phyloP scores from a whole-genome alignment of 257 asterid species.

The Nicotiana undulata region DNA sequence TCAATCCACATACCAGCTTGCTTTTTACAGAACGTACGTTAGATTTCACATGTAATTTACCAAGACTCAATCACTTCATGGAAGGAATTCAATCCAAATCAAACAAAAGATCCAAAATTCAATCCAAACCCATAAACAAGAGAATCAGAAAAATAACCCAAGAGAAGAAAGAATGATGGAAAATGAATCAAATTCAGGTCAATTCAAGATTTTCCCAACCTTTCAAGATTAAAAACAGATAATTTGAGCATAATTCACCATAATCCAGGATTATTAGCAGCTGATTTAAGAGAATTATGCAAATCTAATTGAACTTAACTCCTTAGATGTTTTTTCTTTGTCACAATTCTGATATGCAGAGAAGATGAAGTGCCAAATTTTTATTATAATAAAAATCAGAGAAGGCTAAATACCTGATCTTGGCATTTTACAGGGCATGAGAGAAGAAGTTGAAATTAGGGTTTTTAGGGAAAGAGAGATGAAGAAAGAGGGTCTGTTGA shows the following conservation, averaged over 20 bases:
- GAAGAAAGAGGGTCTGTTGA: constrained; percentile 17
- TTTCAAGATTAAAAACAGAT: neutral
- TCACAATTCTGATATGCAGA: constrained; percentile 1
- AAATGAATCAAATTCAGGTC: constrained; percentile 4
- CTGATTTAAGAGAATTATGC: constrained; percentile 20
- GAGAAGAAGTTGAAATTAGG: constrained; percentile 45
- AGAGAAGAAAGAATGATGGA: neutral
- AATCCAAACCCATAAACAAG: constrained; percentile 11
- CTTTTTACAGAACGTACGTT: constrained; percentile 18
- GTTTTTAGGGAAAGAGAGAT: constrained; percentile 31
- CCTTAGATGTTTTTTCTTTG: neutral
- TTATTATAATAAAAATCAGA: constrained; percentile 16
- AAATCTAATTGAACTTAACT: constrained; percentile 27
- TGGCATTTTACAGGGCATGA: constrained; percentile 19
- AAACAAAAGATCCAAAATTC: constrained; percentile 14
- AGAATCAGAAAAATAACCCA: constrained; percentile 3
- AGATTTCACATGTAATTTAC: constrained; percentile 11
- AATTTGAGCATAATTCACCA: constrained; percentile 7
- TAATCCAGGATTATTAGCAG: constrained; percentile 22
- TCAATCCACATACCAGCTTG: constrained; percentile 2
- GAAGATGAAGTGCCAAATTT: constrained; percentile 4
- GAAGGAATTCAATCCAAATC: constrained; percentile 11
- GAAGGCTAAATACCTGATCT: constrained; percentile 34
- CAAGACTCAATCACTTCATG: constrained; percentile 9
- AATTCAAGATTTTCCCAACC: neutral